Evolutionary conservation across 164 flowering plant genomes (phyloP).

Genomic region (Aristolochia contorta): DNA sequence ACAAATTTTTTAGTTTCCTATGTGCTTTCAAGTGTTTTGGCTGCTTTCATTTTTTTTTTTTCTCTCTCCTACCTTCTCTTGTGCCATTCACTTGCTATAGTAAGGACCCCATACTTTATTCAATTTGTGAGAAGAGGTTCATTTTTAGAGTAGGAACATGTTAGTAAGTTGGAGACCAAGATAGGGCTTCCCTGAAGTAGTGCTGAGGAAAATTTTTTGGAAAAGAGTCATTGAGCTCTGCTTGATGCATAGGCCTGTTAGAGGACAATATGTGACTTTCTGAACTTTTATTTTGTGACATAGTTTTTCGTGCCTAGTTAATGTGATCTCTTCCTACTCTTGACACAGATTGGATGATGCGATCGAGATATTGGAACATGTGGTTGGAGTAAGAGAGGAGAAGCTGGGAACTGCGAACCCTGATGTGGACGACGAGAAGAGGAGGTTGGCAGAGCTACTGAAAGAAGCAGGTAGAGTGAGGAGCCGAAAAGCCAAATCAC

Average conservation of each 20-base stretch:
- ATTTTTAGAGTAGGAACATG: too few species aligned
- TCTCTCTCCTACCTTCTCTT: background rate
- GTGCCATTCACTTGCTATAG: background rate
- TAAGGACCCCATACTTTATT: too few species aligned
- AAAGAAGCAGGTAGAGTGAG: constrained; percentile 71
- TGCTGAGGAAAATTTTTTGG: background rate
- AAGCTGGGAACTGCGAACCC: constrained; percentile 91
- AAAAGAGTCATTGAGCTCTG: background rate
- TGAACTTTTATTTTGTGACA: background rate
- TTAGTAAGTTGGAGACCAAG: too few species aligned
- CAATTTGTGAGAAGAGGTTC: too few species aligned
- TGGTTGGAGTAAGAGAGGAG: constrained; percentile 72
- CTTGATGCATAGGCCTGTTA: too few species aligned
- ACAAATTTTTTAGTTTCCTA: background rate
- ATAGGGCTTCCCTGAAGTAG: background rate
- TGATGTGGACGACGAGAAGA: constrained; percentile 76
- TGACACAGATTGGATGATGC: constrained; percentile 69
- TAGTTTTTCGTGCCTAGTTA: background rate
- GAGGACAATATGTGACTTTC: too few species aligned
- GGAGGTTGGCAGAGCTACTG: constrained; percentile 59
- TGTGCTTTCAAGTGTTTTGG: background rate
- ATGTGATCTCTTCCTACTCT: too few species aligned
- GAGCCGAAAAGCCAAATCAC: constrained; percentile 56
- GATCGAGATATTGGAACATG: constrained; percentile 59
- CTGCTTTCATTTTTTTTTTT: background rate